Percentiles rank a stretch among this genome's conserved stretches.
Evolutionary conservation across 208 protist species (phyloP).

Genomic region (Trypanosoma brucei): DNA sequence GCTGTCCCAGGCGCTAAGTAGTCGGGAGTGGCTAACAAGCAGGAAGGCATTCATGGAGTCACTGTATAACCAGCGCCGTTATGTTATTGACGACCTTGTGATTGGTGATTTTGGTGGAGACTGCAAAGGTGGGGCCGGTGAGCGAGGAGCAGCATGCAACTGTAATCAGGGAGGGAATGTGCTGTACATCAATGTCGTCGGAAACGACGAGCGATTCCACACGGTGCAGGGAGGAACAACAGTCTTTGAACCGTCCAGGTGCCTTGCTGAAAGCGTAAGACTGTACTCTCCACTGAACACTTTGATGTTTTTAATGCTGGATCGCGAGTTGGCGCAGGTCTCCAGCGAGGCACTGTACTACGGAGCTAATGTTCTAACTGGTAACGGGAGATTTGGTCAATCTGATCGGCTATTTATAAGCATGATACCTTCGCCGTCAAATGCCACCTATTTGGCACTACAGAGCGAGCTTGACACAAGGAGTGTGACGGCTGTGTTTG

Average conservation of each 20-base stretch:
- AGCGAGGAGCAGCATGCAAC: conserved; percentile 4
- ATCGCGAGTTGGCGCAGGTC: neutral
- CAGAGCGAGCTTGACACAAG: neutral
- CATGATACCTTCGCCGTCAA: neutral
- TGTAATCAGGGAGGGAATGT: conserved; percentile 19
- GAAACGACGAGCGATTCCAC: neutral
- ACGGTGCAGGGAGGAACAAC: neutral
- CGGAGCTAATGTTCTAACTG: neutral
- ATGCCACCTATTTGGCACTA: neutral
- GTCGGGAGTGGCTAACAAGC: conserved; percentile 7
- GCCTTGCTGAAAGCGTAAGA: neutral
- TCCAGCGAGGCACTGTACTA: neutral
- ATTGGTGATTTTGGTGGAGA: conserved; percentile 25
- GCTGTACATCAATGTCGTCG: conserved; percentile 12
- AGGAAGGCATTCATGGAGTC: conserved; percentile 10
- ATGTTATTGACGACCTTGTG: conserved; percentile 19
- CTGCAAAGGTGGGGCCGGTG: neutral
- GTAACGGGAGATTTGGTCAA: neutral
- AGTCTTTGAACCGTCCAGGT: neutral
- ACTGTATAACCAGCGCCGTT: conserved; percentile 24
- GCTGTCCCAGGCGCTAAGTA: conserved; percentile 18
- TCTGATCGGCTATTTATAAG: conserved; percentile 1
- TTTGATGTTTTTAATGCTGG: neutral
- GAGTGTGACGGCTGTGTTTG: neutral
- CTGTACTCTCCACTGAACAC: neutral